Percentiles rank a stretch among this genome's conserved stretches.
phyloP scores from a whole-genome alignment of 1,284 basidiomycete genomes.

The Leccinum solheimii region DNA sequence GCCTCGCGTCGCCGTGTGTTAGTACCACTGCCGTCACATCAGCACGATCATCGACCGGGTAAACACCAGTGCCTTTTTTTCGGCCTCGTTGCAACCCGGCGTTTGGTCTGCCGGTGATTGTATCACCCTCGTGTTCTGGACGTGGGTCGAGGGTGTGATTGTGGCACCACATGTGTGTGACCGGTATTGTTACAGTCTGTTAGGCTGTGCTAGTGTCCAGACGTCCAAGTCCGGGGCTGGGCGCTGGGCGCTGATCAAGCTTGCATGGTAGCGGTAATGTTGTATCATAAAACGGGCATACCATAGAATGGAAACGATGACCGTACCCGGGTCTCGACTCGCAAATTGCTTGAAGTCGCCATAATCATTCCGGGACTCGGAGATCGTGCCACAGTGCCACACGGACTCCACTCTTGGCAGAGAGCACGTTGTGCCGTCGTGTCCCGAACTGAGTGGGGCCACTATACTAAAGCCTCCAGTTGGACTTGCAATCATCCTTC shows the following conservation, averaged over 20 bases:
- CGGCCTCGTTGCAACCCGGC: not conserved
- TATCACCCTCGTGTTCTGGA: not conserved
- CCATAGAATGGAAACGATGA: not conserved
- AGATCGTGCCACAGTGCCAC: not conserved
- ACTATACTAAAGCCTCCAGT: not conserved
- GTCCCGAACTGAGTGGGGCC: not conserved
- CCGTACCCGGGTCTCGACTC: not conserved
- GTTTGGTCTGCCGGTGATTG: not conserved
- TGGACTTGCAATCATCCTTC: not conserved
- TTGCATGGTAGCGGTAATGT: too few relatives aligned
- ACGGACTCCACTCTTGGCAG: not conserved
- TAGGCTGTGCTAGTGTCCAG: not conserved
- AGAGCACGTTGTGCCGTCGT: not conserved
- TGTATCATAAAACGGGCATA: too few relatives aligned
- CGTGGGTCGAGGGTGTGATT: not conserved
- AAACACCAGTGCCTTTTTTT: not conserved
- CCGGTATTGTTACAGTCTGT: not conserved
- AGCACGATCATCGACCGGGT: not conserved
- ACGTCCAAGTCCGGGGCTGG: too few relatives aligned
- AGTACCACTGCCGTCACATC: not conserved
- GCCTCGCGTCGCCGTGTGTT: not conserved
- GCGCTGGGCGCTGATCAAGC: too few relatives aligned
- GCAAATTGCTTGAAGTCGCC: not conserved
- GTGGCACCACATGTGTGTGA: not conserved
- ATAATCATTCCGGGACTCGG: not conserved